Evolutionary conservation across 345 rosid genomes (phyloP).

Genomic region (Salix caprea): DNA sequence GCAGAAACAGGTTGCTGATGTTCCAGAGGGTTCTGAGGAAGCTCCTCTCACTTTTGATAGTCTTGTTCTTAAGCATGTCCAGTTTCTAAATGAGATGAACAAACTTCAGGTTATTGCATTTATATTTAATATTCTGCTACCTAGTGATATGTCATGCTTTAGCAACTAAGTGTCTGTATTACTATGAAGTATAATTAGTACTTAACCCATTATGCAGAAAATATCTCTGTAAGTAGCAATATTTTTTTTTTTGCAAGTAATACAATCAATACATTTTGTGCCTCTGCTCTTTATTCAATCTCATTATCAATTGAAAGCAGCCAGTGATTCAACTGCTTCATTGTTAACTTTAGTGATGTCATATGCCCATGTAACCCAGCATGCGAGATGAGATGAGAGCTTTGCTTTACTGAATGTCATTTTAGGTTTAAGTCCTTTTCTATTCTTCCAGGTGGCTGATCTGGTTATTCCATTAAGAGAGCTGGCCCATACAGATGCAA

Average conservation of each 20-base stretch:
- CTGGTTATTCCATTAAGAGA: conserved; percentile 87
- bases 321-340: neutral
- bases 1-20: conserved; percentile 53
- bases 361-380: neutral
- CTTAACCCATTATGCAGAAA: neutral
- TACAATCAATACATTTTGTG: neutral
- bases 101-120: conserved; percentile 71
- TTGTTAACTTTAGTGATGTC: neutral
- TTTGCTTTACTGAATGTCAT: neutral
- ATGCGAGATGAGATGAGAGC: neutral
- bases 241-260: neutral
- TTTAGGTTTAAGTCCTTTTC: neutral
- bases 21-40: conserved; percentile 65
- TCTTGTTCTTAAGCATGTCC: conserved; percentile 80
- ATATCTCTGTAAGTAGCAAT: neutral
- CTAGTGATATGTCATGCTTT: neutral
- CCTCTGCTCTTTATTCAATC: neutral
- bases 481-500: conserved; percentile 87
- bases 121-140: neutral
- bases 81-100: conserved; percentile 77
- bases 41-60: conserved; percentile 69
- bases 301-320: neutral
- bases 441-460: conserved; percentile 65
- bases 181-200: neutral
- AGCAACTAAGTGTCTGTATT: neutral